Evolutionary conservation across 2,329 filamentous ascomycete species (phyloP).

Genomic region (Coniochaeta ligniaria): DNA sequence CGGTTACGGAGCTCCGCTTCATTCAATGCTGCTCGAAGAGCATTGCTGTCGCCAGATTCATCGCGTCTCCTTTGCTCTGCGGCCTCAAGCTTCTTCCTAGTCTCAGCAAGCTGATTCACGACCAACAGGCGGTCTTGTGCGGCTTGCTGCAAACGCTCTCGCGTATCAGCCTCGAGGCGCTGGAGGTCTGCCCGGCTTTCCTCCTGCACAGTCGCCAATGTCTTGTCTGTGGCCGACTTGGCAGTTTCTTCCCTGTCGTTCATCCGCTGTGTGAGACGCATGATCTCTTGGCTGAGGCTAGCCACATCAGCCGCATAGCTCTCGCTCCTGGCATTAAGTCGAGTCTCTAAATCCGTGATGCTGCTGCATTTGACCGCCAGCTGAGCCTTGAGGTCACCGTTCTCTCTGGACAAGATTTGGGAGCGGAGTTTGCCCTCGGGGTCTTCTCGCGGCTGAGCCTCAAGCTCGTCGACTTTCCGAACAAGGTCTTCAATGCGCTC

Average conservation of each 20-base stretch:
- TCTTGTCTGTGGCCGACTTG: slow-evolving; percentile 11
- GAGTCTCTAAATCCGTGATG: slow-evolving; percentile 11
- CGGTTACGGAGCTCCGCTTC: background rate
- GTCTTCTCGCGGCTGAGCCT: background rate
- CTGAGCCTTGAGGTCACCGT: slow-evolving; percentile 9
- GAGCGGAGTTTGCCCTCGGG: slow-evolving; percentile 4
- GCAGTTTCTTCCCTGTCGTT: slow-evolving; percentile 11
- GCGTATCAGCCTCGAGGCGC: slow-evolving; percentile 15
- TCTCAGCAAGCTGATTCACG: slow-evolving; percentile 18
- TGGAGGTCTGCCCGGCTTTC: slow-evolving; percentile 23
- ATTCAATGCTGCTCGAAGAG: slow-evolving; percentile 2
- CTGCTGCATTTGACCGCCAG: slow-evolving; percentile 7
- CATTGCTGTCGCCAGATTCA: slow-evolving; percentile 4
- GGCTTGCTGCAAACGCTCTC: slow-evolving; percentile 16
- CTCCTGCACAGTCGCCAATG: slow-evolving; percentile 19
- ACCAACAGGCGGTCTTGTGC: slow-evolving; percentile 13
- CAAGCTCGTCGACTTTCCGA: background rate
- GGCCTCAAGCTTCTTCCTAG: slow-evolving; percentile 13
- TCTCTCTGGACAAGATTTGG: slow-evolving; percentile 5
- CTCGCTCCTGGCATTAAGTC: slow-evolving; percentile 10
- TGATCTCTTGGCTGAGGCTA: slow-evolving; percentile 8
- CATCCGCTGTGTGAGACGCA: slow-evolving; percentile 11
- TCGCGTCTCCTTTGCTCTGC: slow-evolving; percentile 5
- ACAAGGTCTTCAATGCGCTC: background rate
- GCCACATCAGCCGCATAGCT: slow-evolving; percentile 8